Conservation (phyloP, 2,329 filamentous ascomycete species). For the Dactylellina haptotyla region DNA sequence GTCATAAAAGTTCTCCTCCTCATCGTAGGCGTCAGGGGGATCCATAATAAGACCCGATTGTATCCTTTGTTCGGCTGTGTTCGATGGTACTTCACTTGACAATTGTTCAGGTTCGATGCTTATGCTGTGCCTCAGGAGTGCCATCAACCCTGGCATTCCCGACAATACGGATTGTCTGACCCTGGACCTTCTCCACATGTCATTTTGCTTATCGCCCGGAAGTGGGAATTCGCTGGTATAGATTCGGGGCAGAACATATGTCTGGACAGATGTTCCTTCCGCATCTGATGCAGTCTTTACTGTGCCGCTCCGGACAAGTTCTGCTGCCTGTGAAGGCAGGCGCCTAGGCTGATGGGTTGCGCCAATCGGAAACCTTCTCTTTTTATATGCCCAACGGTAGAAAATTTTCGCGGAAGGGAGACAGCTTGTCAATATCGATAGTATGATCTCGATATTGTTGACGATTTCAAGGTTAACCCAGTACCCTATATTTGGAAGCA, state of each 20-base stretch:
- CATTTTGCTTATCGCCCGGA: not conserved
- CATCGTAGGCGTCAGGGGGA: not conserved
- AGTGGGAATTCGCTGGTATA: not conserved
- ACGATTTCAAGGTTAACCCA: constrained; percentile 9
- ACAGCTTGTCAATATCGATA: constrained; percentile 7
- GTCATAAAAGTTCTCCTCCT: constrained; percentile 11
- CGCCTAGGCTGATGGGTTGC: not conserved
- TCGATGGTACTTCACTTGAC: not conserved
- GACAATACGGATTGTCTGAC: not conserved
- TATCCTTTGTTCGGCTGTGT: not conserved
- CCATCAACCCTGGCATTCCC: not conserved
- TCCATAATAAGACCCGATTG: not conserved
- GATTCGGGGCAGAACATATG: not conserved
- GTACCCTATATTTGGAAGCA: constrained; percentile 4
- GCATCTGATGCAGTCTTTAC: not conserved
- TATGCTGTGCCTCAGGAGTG: not conserved
- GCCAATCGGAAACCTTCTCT: not conserved
- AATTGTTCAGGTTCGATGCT: too few relatives aligned
- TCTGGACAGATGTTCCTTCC: too few relatives aligned
- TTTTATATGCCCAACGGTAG: not conserved
- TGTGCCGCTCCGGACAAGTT: not conserved
- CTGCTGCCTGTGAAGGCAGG: not conserved
- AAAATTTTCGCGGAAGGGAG: constrained; percentile 4
- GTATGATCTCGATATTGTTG: constrained; percentile 6
- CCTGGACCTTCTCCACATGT: not conserved